A percentile compares a stretch with the other conserved stretches of the same genome.
Evolutionary conservation across 2,329 filamentous ascomycete species (phyloP).

Genomic region (Clonostachys sp.): DNA sequence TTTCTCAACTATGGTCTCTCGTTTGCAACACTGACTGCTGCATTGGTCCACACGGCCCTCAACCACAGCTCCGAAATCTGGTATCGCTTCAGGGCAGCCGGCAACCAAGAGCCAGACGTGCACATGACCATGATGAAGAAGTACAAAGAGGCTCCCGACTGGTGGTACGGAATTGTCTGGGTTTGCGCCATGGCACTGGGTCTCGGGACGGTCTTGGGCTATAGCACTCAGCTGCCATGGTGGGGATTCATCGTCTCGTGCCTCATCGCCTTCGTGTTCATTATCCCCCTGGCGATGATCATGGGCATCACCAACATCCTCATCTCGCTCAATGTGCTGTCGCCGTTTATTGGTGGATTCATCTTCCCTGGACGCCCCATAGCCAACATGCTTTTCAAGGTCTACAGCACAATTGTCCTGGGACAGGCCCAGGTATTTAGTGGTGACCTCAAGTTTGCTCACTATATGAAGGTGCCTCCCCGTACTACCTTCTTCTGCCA

Average conservation of each 20-base stretch:
- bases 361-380: slow-evolving; percentile 40
- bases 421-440: too few species aligned
- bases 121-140: slow-evolving; percentile 51
- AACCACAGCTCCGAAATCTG: slow-evolving; percentile 47
- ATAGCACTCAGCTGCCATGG: slow-evolving; percentile 35
- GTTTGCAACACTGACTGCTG: slow-evolving; percentile 50
- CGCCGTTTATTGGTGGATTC: slow-evolving; percentile 43
- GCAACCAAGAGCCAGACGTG: slow-evolving; percentile 40
- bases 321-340: slow-evolving; percentile 41
- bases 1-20: slow-evolving; percentile 50
- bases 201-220: slow-evolving; percentile 28
- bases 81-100: slow-evolving; percentile 19
- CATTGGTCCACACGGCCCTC: slow-evolving; percentile 44
- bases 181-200: slow-evolving; percentile 41
- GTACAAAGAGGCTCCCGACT: slow-evolving; percentile 49
- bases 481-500: too few species aligned
- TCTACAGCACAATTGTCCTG: slow-evolving; percentile 21
- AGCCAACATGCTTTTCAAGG: slow-evolving; percentile 47
- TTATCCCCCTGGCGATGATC: slow-evolving; percentile 38
- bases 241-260: slow-evolving; percentile 35
- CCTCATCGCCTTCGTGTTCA: slow-evolving; percentile 30
- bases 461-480: too few species aligned
- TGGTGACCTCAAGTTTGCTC: too few species aligned
- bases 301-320: slow-evolving; percentile 44
- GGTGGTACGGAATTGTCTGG: slow-evolving; percentile 49